A percentile compares a stretch with the other conserved stretches of the same genome.
Conservation (phyloP, 2,329 filamentous ascomycete genomes). For the Chaetomium strumarium region DNA sequence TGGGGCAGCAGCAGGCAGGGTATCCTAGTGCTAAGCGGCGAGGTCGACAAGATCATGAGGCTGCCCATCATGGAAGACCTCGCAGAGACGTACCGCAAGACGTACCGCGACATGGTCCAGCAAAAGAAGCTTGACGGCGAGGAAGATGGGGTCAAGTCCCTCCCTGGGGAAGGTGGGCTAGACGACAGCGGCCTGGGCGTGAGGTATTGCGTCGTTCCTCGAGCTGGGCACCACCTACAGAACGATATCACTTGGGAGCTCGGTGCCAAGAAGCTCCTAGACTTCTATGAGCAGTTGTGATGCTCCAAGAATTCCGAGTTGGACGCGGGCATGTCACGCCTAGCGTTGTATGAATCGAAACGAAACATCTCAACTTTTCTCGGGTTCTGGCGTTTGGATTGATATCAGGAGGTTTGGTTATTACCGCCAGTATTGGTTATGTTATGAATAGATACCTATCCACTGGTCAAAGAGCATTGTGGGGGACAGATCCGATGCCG, state of each 20-base stretch:
- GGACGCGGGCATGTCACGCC: too few relatives aligned
- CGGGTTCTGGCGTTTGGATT: too few relatives aligned
- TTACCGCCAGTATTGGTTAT: too few relatives aligned
- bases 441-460: too few relatives aligned
- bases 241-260: conserved; percentile 45
- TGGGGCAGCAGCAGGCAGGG: conserved; percentile 26
- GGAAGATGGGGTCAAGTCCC: conserved; percentile 8
- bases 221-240: conserved; percentile 47
- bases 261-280: conserved; percentile 40
- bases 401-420: too few relatives aligned
- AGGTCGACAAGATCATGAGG: conserved; percentile 38
- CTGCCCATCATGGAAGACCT: conserved; percentile 32
- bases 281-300: conserved; percentile 34
- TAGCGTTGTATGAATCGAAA: too few relatives aligned
- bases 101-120: conserved; percentile 28
- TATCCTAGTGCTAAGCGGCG: conserved; percentile 37
- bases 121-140: conserved; percentile 29
- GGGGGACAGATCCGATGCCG: too few relatives aligned
- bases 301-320: background rate
- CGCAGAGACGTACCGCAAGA: conserved; percentile 34
- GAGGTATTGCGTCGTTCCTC: conserved; percentile 36
- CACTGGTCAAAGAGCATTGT: too few relatives aligned
- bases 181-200: conserved; percentile 34
- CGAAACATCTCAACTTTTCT: background rate
- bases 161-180: conserved; percentile 22